These are phyloP conservation scores for Mrakiaceae sp. DNA, from an alignment of 1,284 basidiomycete species.

Conservation along the genomic window DNA sequence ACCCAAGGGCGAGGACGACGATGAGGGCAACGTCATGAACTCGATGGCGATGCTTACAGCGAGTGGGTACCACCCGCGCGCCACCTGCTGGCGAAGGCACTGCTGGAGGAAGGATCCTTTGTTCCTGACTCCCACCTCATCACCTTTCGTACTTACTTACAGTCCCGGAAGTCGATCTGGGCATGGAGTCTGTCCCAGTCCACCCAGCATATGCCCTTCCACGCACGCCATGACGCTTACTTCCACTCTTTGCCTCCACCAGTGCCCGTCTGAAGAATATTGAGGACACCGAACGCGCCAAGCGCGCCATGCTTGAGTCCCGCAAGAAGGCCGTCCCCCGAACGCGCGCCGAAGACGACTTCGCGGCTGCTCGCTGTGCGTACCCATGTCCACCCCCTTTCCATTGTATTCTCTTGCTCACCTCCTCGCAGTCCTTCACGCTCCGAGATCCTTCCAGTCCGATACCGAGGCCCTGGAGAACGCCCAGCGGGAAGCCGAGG, in stretches of 20 bases:
- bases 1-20: conserved; percentile 22
- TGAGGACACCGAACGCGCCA: conserved; percentile 91
- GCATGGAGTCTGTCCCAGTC: conserved; percentile 71
- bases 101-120: background rate
- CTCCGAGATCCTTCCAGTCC: conserved; percentile 61
- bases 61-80: conserved; percentile 27
- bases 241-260: background rate
- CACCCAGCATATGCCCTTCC: conserved; percentile 2
- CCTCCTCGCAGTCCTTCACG: background rate
- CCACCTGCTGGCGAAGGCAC: too few species aligned
- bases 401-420: background rate
- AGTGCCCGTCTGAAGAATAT: conserved; percentile 87
- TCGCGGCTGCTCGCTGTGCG: conserved; percentile 73
- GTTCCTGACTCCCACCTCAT: background rate
- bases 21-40: conserved; percentile 59
- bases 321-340: conserved; percentile 38
- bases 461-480: conserved; percentile 76
- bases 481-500: conserved; percentile 71
- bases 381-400: conserved; percentile 14
- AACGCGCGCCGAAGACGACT: conserved; percentile 45
- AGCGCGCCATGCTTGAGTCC: conserved; percentile 66
- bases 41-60: conserved; percentile 89
- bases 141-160: background rate
- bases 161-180: conserved; percentile 88
- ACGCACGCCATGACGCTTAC: conserved; percentile 8